phyloP scores from a whole-genome alignment of 768 basidiomycete genomes.

The Xerocomus potaroensis region DNA sequence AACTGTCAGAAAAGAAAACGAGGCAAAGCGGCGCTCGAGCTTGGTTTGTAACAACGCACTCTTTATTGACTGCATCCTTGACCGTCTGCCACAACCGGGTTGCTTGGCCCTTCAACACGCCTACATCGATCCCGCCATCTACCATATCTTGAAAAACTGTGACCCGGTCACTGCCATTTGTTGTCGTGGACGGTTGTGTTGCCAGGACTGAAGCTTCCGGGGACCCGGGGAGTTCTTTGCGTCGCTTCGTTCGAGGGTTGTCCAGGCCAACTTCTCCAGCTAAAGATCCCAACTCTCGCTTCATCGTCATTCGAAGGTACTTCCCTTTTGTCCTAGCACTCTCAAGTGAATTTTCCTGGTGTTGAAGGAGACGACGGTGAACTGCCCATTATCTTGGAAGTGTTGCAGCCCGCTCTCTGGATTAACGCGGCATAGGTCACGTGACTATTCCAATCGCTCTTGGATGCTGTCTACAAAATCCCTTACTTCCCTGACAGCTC shows the following conservation, averaged over 20 bases:
- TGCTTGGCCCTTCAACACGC: slow-evolving; percentile 57
- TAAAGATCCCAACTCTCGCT: slow-evolving; percentile 45
- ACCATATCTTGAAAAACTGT: slow-evolving; percentile 18
- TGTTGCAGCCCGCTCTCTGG: slow-evolving; percentile 17
- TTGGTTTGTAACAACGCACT: slow-evolving; percentile 67
- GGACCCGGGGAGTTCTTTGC: slow-evolving; percentile 39
- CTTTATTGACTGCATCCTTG: slow-evolving; percentile 81
- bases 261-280: slow-evolving; percentile 39
- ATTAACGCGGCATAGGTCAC: slow-evolving; percentile 25
- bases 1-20: slow-evolving; percentile 41
- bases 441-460: slow-evolving; percentile 15
- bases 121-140: slow-evolving; percentile 21
- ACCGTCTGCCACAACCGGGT: slow-evolving; percentile 71
- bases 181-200: slow-evolving; percentile 31
- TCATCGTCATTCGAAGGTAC: slow-evolving; percentile 38
- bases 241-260: slow-evolving; percentile 48
- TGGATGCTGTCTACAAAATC: slow-evolving; percentile 36
- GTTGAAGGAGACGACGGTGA: slow-evolving; percentile 27
- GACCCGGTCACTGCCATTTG: slow-evolving; percentile 26
- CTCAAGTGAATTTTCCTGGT: slow-evolving; percentile 26
- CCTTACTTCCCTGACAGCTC: slow-evolving; percentile 49
- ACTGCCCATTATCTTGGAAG: slow-evolving; percentile 33
- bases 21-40: slow-evolving; percentile 34
- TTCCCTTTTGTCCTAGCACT: slow-evolving; percentile 10
- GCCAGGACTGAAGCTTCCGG: slow-evolving; percentile 39